Evolutionary conservation across 2,329 filamentous ascomycete species (phyloP).

Genomic region (Diaporthe ampelina): DNA sequence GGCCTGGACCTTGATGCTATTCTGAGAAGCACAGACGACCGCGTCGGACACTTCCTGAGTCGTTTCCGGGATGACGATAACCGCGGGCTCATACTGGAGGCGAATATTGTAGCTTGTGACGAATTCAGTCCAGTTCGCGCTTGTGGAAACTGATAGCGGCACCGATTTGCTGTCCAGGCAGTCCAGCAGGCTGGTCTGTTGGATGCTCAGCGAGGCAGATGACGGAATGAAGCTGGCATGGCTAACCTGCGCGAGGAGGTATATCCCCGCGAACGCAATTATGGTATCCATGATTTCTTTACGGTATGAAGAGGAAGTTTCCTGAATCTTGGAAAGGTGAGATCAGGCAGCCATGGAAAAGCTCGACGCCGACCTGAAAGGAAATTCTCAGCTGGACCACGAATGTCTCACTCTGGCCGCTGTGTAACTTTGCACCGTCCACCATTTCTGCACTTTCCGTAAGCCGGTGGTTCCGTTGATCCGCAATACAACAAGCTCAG

Average conservation of each 20-base stretch:
- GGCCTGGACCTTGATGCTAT: conserved; percentile 69
- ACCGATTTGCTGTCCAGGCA: conserved; percentile 4
- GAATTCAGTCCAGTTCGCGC: not conserved
- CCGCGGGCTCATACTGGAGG: conserved; percentile 62
- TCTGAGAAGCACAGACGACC: conserved; percentile 67
- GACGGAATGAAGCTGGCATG: not conserved
- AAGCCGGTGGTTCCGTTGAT: not conserved
- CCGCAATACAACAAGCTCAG: not conserved
- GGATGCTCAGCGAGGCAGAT: not conserved
- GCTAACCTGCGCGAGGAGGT: not conserved
- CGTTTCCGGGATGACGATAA: conserved; percentile 62
- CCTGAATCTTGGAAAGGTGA: not conserved
- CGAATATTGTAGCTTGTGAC: conserved; percentile 20
- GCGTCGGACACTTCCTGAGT: conserved; percentile 68
- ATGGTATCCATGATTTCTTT: not conserved
- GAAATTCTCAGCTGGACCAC: not conserved
- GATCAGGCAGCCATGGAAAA: too few relatives aligned
- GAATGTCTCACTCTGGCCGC: not conserved
- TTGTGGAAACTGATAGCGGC: not conserved
- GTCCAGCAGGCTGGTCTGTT: not conserved
- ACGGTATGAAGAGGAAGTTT: accelerated
- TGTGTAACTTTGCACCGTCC: not conserved
- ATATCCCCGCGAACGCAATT: not conserved
- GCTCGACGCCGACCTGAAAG: not conserved
- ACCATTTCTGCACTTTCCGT: not conserved